Percentiles rank a stretch among this genome's conserved stretches.
Evolutionary conservation across 176 grass and related monocot genomes (phyloP).

Genomic region (Tillandsia leiboldiana): DNA sequence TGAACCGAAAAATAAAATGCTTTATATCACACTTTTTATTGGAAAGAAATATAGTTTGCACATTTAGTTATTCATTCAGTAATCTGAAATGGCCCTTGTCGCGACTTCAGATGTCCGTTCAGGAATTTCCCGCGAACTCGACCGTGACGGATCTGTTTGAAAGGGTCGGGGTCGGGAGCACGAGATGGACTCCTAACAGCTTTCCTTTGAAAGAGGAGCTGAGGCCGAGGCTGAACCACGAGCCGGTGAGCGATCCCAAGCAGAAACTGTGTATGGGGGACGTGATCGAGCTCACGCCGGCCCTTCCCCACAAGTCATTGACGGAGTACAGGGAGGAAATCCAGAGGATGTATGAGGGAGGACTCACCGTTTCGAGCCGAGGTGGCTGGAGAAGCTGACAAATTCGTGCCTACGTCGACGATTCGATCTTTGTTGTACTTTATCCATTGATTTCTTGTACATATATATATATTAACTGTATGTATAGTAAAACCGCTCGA

Average conservation of each 20-base stretch:
- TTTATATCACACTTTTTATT: too few species aligned
- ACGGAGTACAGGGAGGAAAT: slow-evolving; percentile 77
- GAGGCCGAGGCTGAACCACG: slow-evolving; percentile 61
- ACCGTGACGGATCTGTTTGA: slow-evolving; percentile 63
- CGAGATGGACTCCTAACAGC: slow-evolving; percentile 49
- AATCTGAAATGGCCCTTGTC: slow-evolving; percentile 14
- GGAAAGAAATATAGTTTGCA: not conserved
- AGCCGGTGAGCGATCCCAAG: slow-evolving; percentile 35
- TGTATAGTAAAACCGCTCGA: not conserved
- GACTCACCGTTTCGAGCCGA: slow-evolving; percentile 37
- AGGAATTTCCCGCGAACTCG: slow-evolving; percentile 58
- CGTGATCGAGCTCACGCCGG: slow-evolving; percentile 62
- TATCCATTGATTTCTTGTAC: not conserved
- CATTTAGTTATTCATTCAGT: not conserved
- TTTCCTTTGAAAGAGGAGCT: slow-evolving; percentile 75
- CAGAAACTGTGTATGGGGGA: slow-evolving; percentile 80
- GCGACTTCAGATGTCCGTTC: slow-evolving; percentile 75
- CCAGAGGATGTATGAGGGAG: slow-evolving; percentile 90
- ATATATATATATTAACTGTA: not conserved
- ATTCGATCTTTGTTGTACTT: not conserved
- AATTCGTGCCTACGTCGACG: not conserved
- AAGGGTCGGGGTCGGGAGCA: slow-evolving; percentile 40
- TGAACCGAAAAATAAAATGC: too few species aligned
- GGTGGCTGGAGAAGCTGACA: slow-evolving; percentile 30
- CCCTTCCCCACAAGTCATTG: slow-evolving; percentile 59